Evolutionary conservation across 1,284 basidiomycete species (phyloP).

Genomic region (Leccinum pseudoinsigne): DNA sequence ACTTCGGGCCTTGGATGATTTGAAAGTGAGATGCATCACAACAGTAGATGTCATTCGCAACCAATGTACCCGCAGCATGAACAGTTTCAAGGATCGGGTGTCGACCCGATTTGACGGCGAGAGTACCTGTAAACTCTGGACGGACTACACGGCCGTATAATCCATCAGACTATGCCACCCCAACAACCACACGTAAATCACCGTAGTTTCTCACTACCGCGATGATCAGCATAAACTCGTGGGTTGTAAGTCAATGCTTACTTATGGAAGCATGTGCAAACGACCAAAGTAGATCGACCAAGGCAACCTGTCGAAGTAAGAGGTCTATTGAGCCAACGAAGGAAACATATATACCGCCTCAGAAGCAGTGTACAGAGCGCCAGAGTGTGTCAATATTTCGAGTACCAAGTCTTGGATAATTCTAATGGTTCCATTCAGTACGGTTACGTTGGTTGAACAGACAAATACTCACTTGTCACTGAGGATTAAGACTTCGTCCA

Average conservation of each 20-base stretch:
- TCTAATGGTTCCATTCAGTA: constrained; percentile 36
- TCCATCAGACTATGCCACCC: background rate
- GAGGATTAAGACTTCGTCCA: constrained; percentile 80
- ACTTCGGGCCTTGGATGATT: constrained; percentile 89
- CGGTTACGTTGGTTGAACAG: background rate
- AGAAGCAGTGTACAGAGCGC: constrained; percentile 81
- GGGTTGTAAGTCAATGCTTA: constrained; percentile 36
- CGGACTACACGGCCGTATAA: constrained; percentile 53
- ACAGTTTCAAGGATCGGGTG: constrained; percentile 85
- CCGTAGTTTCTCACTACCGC: constrained; percentile 69
- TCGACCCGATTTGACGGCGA: constrained; percentile 84
- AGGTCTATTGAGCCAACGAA: background rate
- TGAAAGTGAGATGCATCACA: constrained; percentile 83
- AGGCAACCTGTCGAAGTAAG: constrained; percentile 55
- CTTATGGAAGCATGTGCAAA: constrained; percentile 82
- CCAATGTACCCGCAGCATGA: constrained; percentile 65
- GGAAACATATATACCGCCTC: constrained; percentile 63
- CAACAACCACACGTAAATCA: constrained; percentile 29
- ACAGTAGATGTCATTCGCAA: constrained; percentile 88
- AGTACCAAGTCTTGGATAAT: constrained; percentile 72
- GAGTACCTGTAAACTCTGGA: constrained; percentile 83
- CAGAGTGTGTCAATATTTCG: constrained; percentile 64
- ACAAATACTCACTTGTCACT: constrained; percentile 61
- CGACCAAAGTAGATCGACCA: constrained; percentile 84
- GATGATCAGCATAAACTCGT: background rate